A percentile compares a stretch with the other conserved stretches of the same genome.
Evolutionary conservation across 768 basidiomycete species (phyloP).

Genomic region (Trametes maxima): DNA sequence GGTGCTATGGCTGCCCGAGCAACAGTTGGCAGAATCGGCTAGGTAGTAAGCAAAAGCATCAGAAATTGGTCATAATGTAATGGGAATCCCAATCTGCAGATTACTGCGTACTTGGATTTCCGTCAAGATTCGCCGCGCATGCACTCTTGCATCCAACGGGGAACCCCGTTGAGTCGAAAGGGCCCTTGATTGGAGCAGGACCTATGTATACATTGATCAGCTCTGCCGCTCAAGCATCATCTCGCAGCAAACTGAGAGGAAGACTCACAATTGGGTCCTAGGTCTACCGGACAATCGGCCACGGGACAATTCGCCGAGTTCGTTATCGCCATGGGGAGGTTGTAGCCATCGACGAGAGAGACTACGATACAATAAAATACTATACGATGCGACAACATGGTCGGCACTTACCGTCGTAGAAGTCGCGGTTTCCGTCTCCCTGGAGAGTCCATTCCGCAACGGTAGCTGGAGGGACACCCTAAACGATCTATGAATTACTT

Average conservation of each 20-base stretch:
- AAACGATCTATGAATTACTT: neutral
- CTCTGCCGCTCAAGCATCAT: neutral
- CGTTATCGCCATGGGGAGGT: slow-evolving; percentile 34
- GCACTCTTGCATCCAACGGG: slow-evolving; percentile 38
- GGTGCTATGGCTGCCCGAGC: slow-evolving; percentile 34
- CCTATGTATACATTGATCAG: slow-evolving; percentile 19
- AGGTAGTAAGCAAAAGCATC: neutral
- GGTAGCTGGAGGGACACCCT: slow-evolving; percentile 38
- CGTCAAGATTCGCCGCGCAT: slow-evolving; percentile 35
- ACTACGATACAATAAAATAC: slow-evolving; percentile 1
- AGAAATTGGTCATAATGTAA: too few relatives aligned
- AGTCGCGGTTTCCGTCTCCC: slow-evolving; percentile 30
- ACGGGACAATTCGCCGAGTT: slow-evolving; percentile 34
- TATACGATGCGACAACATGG: too few relatives aligned
- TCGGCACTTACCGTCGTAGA: slow-evolving; percentile 24
- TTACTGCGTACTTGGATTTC: slow-evolving; percentile 27
- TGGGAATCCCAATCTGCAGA: neutral
- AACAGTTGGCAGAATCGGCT: slow-evolving; percentile 39
- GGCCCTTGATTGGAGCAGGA: slow-evolving; percentile 33
- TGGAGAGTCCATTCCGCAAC: slow-evolving; percentile 38
- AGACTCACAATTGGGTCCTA: slow-evolving; percentile 32
- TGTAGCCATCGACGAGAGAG: slow-evolving; percentile 32
- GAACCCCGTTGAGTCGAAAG: slow-evolving; percentile 35
- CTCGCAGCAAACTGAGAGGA: neutral
- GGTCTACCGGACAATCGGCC: slow-evolving; percentile 35